Evolutionary conservation across 2,329 filamentous ascomycete genomes (phyloP), one percentile per base, ranked within the genome.

Genomic region (Botrytis paeoniae): DNA sequence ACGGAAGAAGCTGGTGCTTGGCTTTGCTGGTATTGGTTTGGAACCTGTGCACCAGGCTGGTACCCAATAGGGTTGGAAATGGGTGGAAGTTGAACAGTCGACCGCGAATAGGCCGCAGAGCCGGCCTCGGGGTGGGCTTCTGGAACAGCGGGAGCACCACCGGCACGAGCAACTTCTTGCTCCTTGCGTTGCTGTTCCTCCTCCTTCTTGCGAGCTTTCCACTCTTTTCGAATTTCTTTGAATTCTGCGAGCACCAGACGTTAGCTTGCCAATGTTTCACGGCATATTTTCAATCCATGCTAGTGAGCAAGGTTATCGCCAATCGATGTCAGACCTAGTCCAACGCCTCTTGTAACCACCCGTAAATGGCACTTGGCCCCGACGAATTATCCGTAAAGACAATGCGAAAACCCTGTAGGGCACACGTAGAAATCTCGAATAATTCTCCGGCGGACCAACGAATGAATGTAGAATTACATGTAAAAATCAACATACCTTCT

Each of bases 141-240:
- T 39, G 86, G 83, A 65, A 87, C 87, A 69, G 87, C 84, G 64
- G 84, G 79, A 61, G 85, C 85, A 45, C 90, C 91, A 73, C 95
- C 92, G 75, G 91, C 88, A 76, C 91, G 66, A 57, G 57, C 88
- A 81, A 98, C 95, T 76, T 98, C 95, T 16, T 95, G 93, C 20
- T 92, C 92, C 86, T 98, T 98, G 80, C 95, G 93, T 78, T 90
- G 88, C 69, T 91, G 91, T 77, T 98, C 95, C 79, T 98, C 95
- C 82, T 98, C 96, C 93, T 99, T 99, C 89, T 98, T 98, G 80
- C 96, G 94, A 57, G 93, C 93, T 85, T 98, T 99, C 96, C 96
- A 99, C 81, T 98, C 95, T 82, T 98, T 98, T 76, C 96, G 93
- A 74, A 98, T 98, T 81, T 99, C 96, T 82, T 99, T 99, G 85